phyloP scores from a whole-genome alignment of 164 flowering plant species.

The Sextonia rubra region DNA sequence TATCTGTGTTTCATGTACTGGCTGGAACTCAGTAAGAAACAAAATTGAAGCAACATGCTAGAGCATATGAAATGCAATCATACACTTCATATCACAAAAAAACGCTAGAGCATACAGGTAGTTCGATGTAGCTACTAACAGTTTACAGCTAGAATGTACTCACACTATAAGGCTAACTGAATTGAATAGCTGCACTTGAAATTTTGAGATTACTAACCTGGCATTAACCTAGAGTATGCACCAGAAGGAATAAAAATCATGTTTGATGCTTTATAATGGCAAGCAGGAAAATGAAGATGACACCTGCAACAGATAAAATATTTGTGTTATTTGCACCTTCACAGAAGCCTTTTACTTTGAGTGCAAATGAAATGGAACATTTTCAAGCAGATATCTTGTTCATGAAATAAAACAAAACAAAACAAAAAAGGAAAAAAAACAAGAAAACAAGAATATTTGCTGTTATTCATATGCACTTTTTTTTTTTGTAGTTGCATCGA shows the following conservation, averaged over 20 bases:
- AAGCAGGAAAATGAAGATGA: neutral
- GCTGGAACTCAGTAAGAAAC: neutral
- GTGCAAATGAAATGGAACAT: too few relatives aligned
- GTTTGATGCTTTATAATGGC: conserved; percentile 3
- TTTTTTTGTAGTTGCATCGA: too few relatives aligned
- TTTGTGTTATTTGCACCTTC: neutral
- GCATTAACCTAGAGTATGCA: neutral
- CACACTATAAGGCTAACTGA: neutral
- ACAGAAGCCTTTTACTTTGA: too few relatives aligned
- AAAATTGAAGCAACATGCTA: neutral
- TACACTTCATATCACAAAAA: too few relatives aligned
- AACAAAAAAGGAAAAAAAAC: too few relatives aligned
- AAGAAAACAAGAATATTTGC: too few relatives aligned
- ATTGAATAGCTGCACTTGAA: neutral
- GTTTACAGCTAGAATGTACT: neutral
- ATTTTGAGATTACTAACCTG: conserved; percentile 6
- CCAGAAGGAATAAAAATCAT: neutral
- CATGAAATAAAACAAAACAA: too few relatives aligned
- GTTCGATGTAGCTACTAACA: neutral
- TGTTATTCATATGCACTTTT: too few relatives aligned
- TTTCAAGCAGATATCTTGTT: too few relatives aligned
- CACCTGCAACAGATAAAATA: conserved; percentile 9
- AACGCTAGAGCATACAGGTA: neutral
- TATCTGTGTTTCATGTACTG: neutral
- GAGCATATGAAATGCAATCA: neutral